Base-by-base conservation (phyloP, 164 flowering plant species). In the Houttuynia cordata region DNA sequence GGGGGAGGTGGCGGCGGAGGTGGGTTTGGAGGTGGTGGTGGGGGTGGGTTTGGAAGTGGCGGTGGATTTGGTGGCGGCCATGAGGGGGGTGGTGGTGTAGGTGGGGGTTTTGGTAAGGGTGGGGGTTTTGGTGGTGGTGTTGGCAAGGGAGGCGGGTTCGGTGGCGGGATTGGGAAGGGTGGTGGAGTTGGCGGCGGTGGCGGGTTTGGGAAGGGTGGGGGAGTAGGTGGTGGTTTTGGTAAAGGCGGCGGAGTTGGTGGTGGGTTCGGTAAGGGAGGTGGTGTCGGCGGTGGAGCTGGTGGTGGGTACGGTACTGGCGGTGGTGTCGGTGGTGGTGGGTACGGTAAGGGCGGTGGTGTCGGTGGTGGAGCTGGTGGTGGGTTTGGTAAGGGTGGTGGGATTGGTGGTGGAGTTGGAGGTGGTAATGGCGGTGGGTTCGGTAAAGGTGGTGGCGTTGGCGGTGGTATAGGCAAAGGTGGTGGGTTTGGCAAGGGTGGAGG, bases 301-400 rank as follows among this genome's bases (percentile, higher is more conserved):
- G 18, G 7, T 15, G 66, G n/a, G n/a, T n/a, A n/a, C n/a, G n/a
- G n/a, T n/a, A n/a, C n/a, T n/a, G n/a, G n/a, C n/a, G n/a, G 59
- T 14, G 66, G 54, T 19, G 66, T 59, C 0, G 9, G 42, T 4
- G 66, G 66, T 45, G 66, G 66, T 56, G 65, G 65, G 3, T 14
- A 54, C 1, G 65, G 59, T 15, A 54, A 62, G 2, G 64, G 64
- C 12, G 65, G 65, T 12, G 56, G 62, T 1, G 1, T 22, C 15
- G 57, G 57, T 52, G 30, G 57, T 15, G 65, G 58, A 14, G 22
- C 24, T 2, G 65, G 65, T 54, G 65, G 65, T 20, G 65, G 66
- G 0, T 25, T 62, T 12, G 64, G 64, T 6, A 39, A 53, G 12
- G 64, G 64, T 1, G 64, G 64, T 8, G 57, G 57, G 15, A n/a